A percentile compares a stretch with the other conserved stretches of the same genome.
phyloP scores from a whole-genome alignment of 2,329 filamentous ascomycete species.

The Calonectria leucothoes region DNA sequence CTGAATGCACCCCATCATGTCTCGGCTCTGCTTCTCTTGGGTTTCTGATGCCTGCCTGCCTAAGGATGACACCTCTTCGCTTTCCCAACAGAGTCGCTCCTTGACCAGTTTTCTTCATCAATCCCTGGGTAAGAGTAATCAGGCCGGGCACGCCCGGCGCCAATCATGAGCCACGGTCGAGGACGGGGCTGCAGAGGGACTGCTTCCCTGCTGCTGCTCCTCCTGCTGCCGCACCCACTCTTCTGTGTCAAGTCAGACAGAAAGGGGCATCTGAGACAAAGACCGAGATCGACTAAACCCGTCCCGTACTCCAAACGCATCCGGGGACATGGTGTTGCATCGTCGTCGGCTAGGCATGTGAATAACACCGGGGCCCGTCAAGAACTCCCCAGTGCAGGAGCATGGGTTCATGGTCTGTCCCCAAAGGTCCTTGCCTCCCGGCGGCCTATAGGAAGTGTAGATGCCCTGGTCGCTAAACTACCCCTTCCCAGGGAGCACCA shows the following conservation, averaged over 20 bases:
- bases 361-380: constrained; percentile 28
- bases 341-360: constrained; percentile 34
- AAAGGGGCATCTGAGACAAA: constrained; percentile 35
- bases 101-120: constrained; percentile 14
- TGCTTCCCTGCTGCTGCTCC: constrained; percentile 21
- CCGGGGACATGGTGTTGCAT: constrained; percentile 13
- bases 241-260: constrained; percentile 9
- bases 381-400: constrained; percentile 18
- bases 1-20: constrained; percentile 21
- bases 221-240: constrained; percentile 20
- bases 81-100: not conserved
- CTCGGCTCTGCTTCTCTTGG: constrained; percentile 2
- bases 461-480: not conserved
- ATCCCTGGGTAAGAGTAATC: constrained; percentile 13
- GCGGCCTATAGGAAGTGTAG: not conserved
- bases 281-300: constrained; percentile 27
- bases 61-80: constrained; percentile 29
- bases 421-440: constrained; percentile 10
- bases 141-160: not conserved
- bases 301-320: constrained; percentile 10
- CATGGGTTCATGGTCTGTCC: not conserved
- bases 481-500: not conserved
- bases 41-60: constrained; percentile 34
- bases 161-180: constrained; percentile 14
- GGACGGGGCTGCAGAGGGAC: constrained; percentile 23